A percentile compares a stretch with the other conserved stretches of the same genome.
These are phyloP conservation scores for Mycena chlorophos DNA, from an alignment of 768 basidiomycete genomes.

Conservation along the genomic window DNA sequence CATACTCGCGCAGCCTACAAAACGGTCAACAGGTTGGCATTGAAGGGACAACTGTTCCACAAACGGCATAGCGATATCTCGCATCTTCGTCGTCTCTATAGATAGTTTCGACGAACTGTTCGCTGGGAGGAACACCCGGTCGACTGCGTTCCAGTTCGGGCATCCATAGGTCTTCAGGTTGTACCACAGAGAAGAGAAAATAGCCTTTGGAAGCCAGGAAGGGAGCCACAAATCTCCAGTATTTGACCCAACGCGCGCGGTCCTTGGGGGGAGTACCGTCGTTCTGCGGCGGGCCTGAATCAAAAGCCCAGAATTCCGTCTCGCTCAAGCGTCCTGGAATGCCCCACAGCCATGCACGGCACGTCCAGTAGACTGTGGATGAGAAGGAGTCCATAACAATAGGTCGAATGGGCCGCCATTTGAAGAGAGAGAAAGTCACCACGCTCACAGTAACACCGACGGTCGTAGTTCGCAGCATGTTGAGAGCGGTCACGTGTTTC, in stretches of 20 bases:
- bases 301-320: not conserved
- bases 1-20: not conserved
- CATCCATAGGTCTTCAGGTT: not conserved
- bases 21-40: not conserved
- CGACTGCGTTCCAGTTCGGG: not conserved
- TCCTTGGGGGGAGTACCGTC: too few species aligned
- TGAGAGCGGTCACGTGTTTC: too few species aligned
- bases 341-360: too few species aligned
- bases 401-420: too few species aligned
- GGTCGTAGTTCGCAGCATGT: too few species aligned
- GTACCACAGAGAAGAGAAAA: not conserved
- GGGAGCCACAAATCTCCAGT: not conserved
- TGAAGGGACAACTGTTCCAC: too few species aligned
- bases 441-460: too few species aligned
- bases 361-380: too few species aligned
- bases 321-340: not conserved
- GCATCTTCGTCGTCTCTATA: not conserved
- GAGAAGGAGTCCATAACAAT: too few species aligned
- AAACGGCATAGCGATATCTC: not conserved
- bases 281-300: not conserved
- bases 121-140: not conserved
- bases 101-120: not conserved
- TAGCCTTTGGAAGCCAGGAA: not conserved
- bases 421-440: too few species aligned
- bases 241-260: not conserved